Conservation (phyloP, 306 rosid genomes). For the Ceratonia siliqua region DNA sequence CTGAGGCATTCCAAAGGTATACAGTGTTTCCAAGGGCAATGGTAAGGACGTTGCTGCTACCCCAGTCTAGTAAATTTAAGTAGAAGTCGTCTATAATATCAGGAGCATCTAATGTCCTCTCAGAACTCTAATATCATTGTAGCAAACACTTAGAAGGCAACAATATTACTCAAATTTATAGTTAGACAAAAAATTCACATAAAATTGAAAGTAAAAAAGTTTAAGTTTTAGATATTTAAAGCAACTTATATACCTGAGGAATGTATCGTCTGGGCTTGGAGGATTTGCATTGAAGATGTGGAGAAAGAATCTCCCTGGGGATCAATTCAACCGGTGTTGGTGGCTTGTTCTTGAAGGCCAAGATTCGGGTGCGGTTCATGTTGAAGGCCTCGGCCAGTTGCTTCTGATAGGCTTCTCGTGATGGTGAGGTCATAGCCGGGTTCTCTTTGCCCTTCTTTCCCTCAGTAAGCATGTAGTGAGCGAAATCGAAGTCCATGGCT, state of each 20-base stretch:
- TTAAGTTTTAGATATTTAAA: too few relatives aligned
- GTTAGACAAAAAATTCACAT: too few relatives aligned
- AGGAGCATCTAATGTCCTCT: conserved; percentile 83
- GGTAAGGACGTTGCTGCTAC: conserved; percentile 58
- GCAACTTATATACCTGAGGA: conserved; percentile 54
- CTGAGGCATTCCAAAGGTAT: conserved; percentile 69
- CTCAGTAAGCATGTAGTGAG: conserved; percentile 55
- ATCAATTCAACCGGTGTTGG: conserved; percentile 50
- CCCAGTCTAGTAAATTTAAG: conserved; percentile 79
- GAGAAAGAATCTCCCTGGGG: conserved; percentile 48
- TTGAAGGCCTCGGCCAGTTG: conserved; percentile 61
- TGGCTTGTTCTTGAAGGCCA: conserved; percentile 88
- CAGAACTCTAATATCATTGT: conserved; percentile 56
- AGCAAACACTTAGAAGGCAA: conserved; percentile 1
- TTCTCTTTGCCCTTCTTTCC: conserved; percentile 62
- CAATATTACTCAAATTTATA: not conserved
- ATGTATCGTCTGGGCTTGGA: conserved; percentile 54
- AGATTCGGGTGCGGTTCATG: conserved; percentile 70
- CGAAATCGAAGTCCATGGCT: conserved; percentile 53
- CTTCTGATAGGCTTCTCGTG: conserved; percentile 60
- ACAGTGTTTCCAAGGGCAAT: conserved; percentile 67
- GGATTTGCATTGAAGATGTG: conserved; percentile 44
- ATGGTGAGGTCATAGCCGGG: conserved; percentile 49
- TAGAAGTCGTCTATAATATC: conserved; percentile 71
- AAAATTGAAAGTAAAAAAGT: too few relatives aligned